Base-by-base conservation (phyloP, 345 rosid species). In the Pistacia vera region DNA sequence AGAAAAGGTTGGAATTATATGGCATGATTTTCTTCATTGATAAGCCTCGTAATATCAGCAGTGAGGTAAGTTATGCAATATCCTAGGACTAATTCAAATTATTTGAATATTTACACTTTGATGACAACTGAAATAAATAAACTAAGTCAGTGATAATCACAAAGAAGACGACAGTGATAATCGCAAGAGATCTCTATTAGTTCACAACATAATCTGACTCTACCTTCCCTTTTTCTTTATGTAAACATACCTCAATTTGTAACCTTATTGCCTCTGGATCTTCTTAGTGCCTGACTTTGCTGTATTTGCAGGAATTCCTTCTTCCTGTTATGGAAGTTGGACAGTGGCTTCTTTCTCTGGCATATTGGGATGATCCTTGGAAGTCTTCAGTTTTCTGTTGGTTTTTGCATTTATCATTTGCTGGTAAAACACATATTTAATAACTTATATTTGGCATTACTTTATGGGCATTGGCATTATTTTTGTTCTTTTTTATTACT, bases 361-460 rank as follows among this genome's bases (percentile, higher is more conserved):
- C 83, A 62, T 81, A 75, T 77, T 97, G 98, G 99, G 97, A 97
- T 66, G 90, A 92, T 80, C 86, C 92, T 60, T 52, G 74, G 71
- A 92, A 90, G 80, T 97, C 98, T 74, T 77, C 68, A 57, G 54
- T 89, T 3, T 97, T 97, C 85, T 92, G 97, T 83, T 94, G 89
- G 74, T 84, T 25, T 76, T 77, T 62, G 79, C 83, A 73, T 88
- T 74, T 80, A 78, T 92, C 78, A 88, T 96, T 52, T 91, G 81
- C 88, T 86, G 92, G 99, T 93, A 55, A 81, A 82, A 60, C 62
- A 16, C 12, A 35, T 57, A 81, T 62, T 33, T 49, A 52, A 17
- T 8, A 49, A 55, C 38, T 54, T 56, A n/a, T 74, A 54, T 41
- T 41, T 41, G 46, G 46, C 46, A 41, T 41, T 41, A 5, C 46